These are phyloP conservation scores for Prunus yedoensis DNA, from an alignment of 331 rosid genomes.

Conservation along the genomic window DNA sequence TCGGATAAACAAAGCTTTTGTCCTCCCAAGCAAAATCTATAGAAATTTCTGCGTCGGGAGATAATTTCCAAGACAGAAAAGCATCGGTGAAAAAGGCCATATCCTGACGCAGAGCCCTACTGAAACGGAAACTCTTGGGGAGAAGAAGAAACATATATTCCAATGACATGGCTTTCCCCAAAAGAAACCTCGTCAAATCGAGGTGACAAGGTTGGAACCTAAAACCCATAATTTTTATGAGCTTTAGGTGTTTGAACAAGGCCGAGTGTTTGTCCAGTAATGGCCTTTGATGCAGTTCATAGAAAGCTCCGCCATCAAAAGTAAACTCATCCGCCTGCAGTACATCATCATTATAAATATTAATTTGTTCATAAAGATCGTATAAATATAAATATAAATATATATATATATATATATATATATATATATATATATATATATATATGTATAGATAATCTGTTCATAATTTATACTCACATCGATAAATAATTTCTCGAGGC, in stretches of 20 bases:
- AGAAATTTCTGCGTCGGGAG: not conserved
- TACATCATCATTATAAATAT: not conserved
- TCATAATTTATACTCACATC: constrained; percentile 17
- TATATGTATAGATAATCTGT: not conserved
- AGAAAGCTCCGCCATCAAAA: not conserved
- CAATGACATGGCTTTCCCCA: constrained; percentile 9
- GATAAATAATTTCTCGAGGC: constrained; percentile 16
- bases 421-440: no score
- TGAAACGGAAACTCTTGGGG: not conserved
- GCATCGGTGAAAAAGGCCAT: not conserved
- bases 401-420: not conserved
- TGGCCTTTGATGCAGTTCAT: constrained; percentile 7
- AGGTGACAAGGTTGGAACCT: not conserved
- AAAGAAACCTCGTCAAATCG: not conserved
- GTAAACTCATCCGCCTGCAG: constrained; percentile 10
- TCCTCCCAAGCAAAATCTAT: not conserved
- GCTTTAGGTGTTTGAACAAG: not conserved
- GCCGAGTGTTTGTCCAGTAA: not conserved
- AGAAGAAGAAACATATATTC: constrained; percentile 10
- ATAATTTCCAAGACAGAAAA: constrained; percentile 4
- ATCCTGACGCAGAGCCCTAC: not conserved
- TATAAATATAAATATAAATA: not conserved
- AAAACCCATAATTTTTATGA: constrained; percentile 15
- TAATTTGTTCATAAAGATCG: no score
- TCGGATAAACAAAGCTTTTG: not conserved